Evolutionary conservation across 1,139 yeast genomes (phyloP), one percentile per base, ranked within the genome.

Genomic region (Arxiozyma slooffiae): DNA sequence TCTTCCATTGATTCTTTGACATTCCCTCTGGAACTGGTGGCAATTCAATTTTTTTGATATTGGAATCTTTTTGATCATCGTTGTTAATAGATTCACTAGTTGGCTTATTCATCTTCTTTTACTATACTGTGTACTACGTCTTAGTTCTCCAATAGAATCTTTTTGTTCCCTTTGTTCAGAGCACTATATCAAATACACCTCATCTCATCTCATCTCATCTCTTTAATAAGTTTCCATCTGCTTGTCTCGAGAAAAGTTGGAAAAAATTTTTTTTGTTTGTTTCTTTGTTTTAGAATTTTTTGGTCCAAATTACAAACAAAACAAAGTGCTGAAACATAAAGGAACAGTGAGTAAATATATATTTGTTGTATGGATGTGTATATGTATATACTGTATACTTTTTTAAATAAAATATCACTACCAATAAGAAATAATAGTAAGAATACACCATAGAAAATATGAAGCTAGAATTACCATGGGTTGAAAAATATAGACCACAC

Each of bases 401-500:
- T 5, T 36, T 17, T 18, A 14, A 41, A 9, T 20, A 16, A 18
- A 16, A 30, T 8, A 38, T 11, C 26, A 9, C 30, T 14, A 17
- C 16, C 3, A 30, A 22, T 6, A 22, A 21, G 40, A 20, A 1
- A 5, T n/a, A n/a, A n/a, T n/a, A n/a, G n/a, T n/a, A n/a, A n/a
- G n/a, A n/a, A n/a, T n/a, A n/a, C n/a, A n/a, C n/a, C n/a, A n/a
- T n/a, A n/a, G n/a, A 21, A 18, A 37, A 20, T 1, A 51, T 64
- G 51, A 63, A 59, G 23, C 56, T 70, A 41, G 71, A 70, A 51
- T 59, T 71, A 4, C 74, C 74, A 7, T 71, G 96, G 98, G 97
- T 92, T 18, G 98, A 92, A 62, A 92, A 92, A 64, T 92, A 92
- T 66, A 80, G 98, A 54, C 98, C 98, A 0, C 75, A 77, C 47